phyloP scores from a whole-genome alignment of 352 stramenopile species.

The Phytophthora meadii region DNA sequence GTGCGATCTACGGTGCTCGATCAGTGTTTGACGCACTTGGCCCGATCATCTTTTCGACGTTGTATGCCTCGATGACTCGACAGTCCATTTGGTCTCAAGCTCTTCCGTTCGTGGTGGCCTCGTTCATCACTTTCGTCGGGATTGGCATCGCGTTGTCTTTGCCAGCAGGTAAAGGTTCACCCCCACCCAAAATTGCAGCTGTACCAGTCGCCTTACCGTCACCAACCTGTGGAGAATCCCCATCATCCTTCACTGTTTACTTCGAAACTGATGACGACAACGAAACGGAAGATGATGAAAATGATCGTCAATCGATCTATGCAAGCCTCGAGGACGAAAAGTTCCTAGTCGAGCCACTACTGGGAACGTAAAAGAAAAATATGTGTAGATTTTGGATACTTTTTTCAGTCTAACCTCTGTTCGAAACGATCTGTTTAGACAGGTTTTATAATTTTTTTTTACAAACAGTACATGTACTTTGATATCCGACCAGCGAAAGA shows the following conservation, averaged over 20 bases:
- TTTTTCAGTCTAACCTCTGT: not conserved
- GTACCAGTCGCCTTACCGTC: conserved; percentile 39
- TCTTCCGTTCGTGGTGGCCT: conserved; percentile 67
- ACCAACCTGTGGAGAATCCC: conserved; percentile 45
- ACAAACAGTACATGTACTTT: not conserved
- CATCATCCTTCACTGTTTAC: conserved; percentile 42
- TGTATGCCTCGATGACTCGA: conserved; percentile 67
- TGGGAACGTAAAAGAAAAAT: conserved; percentile 18
- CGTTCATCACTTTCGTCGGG: conserved; percentile 54
- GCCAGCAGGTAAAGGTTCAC: conserved; percentile 26
- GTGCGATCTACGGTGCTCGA: conserved; percentile 73
- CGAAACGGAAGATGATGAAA: conserved; percentile 17
- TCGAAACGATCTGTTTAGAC: conserved; percentile 5
- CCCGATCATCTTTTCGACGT: conserved; percentile 63
- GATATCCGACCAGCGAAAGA: conserved; percentile 17
- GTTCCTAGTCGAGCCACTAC: conserved; percentile 57
- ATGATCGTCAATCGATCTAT: conserved; percentile 18
- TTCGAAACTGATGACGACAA: conserved; percentile 61
- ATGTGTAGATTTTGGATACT: not conserved
- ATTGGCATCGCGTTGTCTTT: conserved; percentile 57
- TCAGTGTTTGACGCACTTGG: conserved; percentile 71
- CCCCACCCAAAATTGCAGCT: conserved; percentile 11
- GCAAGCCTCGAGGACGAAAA: conserved; percentile 33
- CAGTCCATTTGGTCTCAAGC: conserved; percentile 50
- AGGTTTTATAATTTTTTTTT: not conserved